Evolutionary conservation across 2,329 filamentous ascomycete species (phyloP).

Genomic region (Neobulgaria alba): DNA sequence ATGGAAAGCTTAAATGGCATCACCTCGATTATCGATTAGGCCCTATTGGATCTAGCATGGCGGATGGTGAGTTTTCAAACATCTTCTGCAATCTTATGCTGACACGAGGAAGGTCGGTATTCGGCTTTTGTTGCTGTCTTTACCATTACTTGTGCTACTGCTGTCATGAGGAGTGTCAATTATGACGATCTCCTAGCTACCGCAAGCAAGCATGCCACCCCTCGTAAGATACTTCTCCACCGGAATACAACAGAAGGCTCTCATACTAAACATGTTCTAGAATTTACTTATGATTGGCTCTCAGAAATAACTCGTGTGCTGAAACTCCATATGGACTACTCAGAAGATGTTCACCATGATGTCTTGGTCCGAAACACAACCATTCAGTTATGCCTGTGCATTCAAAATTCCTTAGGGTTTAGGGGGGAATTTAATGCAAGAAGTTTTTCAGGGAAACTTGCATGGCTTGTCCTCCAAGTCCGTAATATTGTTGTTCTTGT

Average conservation of each 20-base stretch:
- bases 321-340: conserved; percentile 72
- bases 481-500: conserved; percentile 61
- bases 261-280: too few relatives aligned
- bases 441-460: conserved; percentile 62
- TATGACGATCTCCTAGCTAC: conserved; percentile 68
- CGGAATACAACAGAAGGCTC: too few relatives aligned
- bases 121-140: conserved; percentile 53
- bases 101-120: conserved; percentile 38
- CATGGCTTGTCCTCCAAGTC: conserved; percentile 66
- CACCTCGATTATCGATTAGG: conserved; percentile 41
- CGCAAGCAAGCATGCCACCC: conserved; percentile 33
- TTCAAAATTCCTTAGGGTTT: conserved; percentile 72
- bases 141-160: conserved; percentile 42
- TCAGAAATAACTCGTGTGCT: conserved; percentile 60
- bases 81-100: conserved; percentile 6
- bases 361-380: conserved; percentile 63
- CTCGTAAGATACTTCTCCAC: too few relatives aligned
- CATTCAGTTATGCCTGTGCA: conserved; percentile 68
- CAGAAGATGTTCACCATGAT: conserved; percentile 64
- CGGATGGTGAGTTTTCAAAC: conserved; percentile 37
- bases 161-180: conserved; percentile 38
- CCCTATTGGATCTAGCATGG: conserved; percentile 40
- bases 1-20: conserved; percentile 52
- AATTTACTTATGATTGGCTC: conserved; percentile 54
- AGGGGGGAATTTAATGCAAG: conserved; percentile 53